Evolutionary conservation across 805 yeast genomes (phyloP).

Genomic region (Candida chauliodis): DNA sequence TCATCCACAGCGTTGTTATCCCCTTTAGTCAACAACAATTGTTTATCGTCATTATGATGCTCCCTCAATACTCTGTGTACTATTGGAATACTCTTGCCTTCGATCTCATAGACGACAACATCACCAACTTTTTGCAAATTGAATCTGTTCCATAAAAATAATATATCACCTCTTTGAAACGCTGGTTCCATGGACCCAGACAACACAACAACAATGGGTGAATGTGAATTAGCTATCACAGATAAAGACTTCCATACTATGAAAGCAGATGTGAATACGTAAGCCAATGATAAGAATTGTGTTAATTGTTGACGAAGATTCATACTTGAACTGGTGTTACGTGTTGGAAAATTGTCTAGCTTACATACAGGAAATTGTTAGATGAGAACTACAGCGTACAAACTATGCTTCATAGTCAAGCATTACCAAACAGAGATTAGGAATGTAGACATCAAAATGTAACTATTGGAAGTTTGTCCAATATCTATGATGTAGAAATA

Average conservation of each 20-base stretch:
- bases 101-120: slow-evolving; percentile 85
- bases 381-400: no score
- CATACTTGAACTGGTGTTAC: slow-evolving; percentile 31
- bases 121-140: slow-evolving; percentile 74
- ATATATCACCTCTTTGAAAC: slow-evolving; percentile 93
- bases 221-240: slow-evolving; percentile 72
- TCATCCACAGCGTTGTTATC: slow-evolving; percentile 95
- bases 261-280: slow-evolving; percentile 83
- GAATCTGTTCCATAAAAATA: slow-evolving; percentile 87
- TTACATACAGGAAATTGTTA: no score
- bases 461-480: no score
- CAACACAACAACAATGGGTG: slow-evolving; percentile 94
- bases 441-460: no score
- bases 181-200: slow-evolving; percentile 99
- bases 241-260: slow-evolving; percentile 87
- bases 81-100: slow-evolving; percentile 82
- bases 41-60: slow-evolving; percentile 59
- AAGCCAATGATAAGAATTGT: slow-evolving; percentile 69
- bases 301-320: slow-evolving; percentile 56
- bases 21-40: slow-evolving; percentile 86
- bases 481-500: no score
- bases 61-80: slow-evolving; percentile 92
- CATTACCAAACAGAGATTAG: no score
- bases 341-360: slow-evolving; percentile 1
- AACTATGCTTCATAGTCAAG: no score